phyloP scores from a whole-genome alignment of 192 early-diverging fungal species.

The Geranomyces michiganensis region DNA sequence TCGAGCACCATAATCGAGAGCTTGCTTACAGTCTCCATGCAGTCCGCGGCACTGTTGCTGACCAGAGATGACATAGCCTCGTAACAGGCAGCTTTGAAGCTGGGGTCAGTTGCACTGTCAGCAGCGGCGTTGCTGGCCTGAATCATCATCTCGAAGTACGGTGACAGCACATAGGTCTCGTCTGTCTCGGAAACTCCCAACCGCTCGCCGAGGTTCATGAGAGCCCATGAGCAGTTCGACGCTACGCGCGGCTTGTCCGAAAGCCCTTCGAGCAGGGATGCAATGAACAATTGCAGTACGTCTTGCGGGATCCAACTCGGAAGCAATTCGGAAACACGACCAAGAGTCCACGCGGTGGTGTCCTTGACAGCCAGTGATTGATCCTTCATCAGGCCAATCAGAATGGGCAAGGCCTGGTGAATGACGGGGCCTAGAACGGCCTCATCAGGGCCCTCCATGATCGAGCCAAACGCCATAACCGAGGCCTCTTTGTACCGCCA shows the following conservation, averaged over 20 bases:
- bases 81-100: conserved; percentile 89
- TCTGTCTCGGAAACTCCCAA: conserved; percentile 61
- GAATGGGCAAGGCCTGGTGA: conserved; percentile 72
- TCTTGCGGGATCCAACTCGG: conserved; percentile 39
- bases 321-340: conserved; percentile 86
- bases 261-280: conserved; percentile 79
- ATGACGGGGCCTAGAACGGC: conserved; percentile 38
- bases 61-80: conserved; percentile 89
- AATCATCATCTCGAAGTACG: conserved; percentile 85
- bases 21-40: conserved; percentile 71
- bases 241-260: conserved; percentile 87
- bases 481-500: conserved; percentile 97
- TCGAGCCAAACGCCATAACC: conserved; percentile 98
- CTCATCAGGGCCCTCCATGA: conserved; percentile 85
- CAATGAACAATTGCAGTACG: conserved; percentile 40
- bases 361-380: conserved; percentile 90
- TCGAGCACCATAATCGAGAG: conserved; percentile 77
- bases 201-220: conserved; percentile 92
- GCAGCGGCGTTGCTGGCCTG: conserved; percentile 58
- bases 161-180: conserved; percentile 72
- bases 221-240: conserved; percentile 93
- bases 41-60: conserved; percentile 62
- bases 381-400: conserved; percentile 86
- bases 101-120: conserved; percentile 65
- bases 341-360: conserved; percentile 97